Conservation (phyloP, 1,139 yeast species). For the Geotrichum phurueaensis region DNA sequence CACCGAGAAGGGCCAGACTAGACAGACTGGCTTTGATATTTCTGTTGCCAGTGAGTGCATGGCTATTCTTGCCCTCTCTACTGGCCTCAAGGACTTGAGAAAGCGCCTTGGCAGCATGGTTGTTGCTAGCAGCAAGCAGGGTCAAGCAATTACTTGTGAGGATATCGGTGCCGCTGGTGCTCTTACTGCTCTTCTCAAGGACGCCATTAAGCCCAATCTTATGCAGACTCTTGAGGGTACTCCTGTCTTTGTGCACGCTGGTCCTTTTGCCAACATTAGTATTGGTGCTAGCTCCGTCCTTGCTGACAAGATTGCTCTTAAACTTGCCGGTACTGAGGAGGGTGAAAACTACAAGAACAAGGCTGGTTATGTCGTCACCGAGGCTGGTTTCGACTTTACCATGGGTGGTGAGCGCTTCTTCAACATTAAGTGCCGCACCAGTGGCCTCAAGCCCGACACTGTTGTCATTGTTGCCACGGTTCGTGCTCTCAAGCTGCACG, state of each 20-base stretch:
- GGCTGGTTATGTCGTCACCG: constrained; percentile 90
- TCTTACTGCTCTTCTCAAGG: constrained; percentile 87
- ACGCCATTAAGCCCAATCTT: constrained; percentile 92
- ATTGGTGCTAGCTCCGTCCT: constrained; percentile 88
- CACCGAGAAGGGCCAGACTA: constrained; percentile 82
- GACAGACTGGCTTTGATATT: constrained; percentile 92
- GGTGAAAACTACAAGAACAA: constrained; percentile 50
- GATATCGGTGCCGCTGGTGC: constrained; percentile 98
- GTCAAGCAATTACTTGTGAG: constrained; percentile 91
- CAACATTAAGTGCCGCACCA: constrained; percentile 91
- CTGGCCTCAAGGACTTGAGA: constrained; percentile 79
- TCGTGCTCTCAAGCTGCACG: constrained; percentile 94
- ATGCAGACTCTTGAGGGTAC: constrained; percentile 99
- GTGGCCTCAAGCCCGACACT: constrained; percentile 85
- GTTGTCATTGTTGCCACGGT: constrained; percentile 96
- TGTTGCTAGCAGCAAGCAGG: constrained; percentile 73
- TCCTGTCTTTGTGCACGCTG: constrained; percentile 97
- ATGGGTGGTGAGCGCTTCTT: constrained; percentile 99
- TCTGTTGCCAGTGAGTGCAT: constrained; percentile 96
- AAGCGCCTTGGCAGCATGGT: constrained; percentile 88
- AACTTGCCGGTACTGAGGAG: constrained; percentile 72
- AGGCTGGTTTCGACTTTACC: constrained; percentile 97
- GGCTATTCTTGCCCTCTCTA: constrained; percentile 93
- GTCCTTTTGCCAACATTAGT: constrained; percentile 96
- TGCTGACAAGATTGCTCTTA: constrained; percentile 92